Base-by-base conservation (phyloP, 192 early-diverging fungal species). In the Phlyctochytrium arcticum region DNA sequence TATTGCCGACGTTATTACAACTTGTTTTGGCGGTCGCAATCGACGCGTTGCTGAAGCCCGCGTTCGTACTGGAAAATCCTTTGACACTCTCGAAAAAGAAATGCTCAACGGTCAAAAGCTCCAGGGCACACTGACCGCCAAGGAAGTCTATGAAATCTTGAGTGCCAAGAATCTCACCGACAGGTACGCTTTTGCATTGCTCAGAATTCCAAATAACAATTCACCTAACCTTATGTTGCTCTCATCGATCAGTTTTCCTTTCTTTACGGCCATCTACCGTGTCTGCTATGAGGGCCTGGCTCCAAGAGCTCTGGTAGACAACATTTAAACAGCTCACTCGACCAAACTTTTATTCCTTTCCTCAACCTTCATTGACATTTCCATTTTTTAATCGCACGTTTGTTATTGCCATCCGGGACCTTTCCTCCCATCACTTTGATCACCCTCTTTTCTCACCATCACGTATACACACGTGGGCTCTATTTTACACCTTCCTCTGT, bases 1-100 rank as follows among this genome's bases (percentile, higher is more conserved):
- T 60, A 86, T 95, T 36, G 96, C 96, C 33, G 96, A 96, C 74
- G 78, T 82, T 0, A 96, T 98, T 60, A 95, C 96, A 2, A 96
- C 93, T 23, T 94, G 95, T 81, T 91, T 87, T 64, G 96, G 96
- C 65, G 96, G 96, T n/a, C 85, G 95, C 48, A 96, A 98, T 81
- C 47, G 48, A 42, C 87, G 87, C 57, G 86, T 97, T 44, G 94
- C 94, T 0, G 95, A 97, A 68, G 92, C 91, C 6, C 88, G 88
- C 71, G 92, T 94, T 35, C 70, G 71, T 27, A 96, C 93, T 4
- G 93, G 93, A n/a, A 96, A 96, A 65, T 82, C 93, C 19, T 92
- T 98, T 82, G 85, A 89, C 37, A 81, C 85, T 70, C 80, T 98
- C n/a, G 95, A 98, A 66, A 69, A 84, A 55, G 94, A 96, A 55